A percentile compares a stretch with the other conserved stretches of the same genome.
Conservation (phyloP, 2,329 filamentous ascomycete species). For the Calonectria fujianensis region DNA sequence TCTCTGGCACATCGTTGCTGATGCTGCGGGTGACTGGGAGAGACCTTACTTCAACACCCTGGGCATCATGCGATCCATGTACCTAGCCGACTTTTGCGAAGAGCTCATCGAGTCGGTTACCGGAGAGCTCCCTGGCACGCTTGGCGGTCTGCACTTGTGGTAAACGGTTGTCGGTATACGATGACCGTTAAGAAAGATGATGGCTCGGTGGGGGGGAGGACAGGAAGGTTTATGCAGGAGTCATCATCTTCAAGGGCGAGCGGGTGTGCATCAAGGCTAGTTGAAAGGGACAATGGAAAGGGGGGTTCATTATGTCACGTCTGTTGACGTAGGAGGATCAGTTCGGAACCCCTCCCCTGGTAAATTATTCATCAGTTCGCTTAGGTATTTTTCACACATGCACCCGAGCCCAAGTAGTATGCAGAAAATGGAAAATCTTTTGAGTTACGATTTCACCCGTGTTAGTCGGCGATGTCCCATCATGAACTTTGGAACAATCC, state of each 20-base stretch:
- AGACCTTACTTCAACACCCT: background rate
- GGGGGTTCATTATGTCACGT: background rate
- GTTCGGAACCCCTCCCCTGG: background rate
- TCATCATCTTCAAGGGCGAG: background rate
- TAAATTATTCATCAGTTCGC: background rate
- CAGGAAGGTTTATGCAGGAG: background rate
- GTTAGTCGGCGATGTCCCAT: background rate
- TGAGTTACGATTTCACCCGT: constrained; percentile 3
- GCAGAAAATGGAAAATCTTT: background rate
- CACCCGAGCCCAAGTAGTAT: constrained; percentile 4
- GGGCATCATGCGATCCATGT: constrained; percentile 5
- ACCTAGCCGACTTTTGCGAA: constrained; percentile 28
- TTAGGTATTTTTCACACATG: background rate
- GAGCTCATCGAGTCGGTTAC: constrained; percentile 19
- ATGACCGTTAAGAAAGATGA: background rate
- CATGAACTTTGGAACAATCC: background rate
- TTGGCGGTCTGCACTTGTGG: background rate
- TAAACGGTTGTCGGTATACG: background rate
- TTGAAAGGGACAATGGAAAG: background rate
- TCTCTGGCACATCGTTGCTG: constrained; percentile 46
- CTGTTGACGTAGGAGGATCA: background rate
- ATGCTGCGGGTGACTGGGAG: constrained; percentile 46
- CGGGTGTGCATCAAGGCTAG: background rate
- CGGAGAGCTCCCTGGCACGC: background rate
- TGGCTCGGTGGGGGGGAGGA: background rate